A percentile compares a stretch with the other conserved stretches of the same genome.
Evolutionary conservation across 164 flowering plant species (phyloP).

Genomic region (Chimonanthus salicifolius): DNA sequence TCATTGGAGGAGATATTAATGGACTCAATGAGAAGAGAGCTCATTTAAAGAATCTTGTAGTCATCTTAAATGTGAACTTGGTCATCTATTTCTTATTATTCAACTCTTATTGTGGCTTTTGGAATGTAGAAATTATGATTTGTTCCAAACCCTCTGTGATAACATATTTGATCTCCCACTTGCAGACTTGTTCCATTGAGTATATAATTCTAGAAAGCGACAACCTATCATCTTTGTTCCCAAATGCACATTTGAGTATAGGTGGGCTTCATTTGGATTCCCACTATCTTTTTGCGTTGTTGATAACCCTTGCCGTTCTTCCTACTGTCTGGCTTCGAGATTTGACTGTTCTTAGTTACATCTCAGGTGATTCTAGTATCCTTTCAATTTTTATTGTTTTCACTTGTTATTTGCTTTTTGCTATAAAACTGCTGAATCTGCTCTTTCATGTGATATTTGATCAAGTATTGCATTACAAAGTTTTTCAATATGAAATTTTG

Average conservation of each 20-base stretch:
- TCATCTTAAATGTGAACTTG: neutral
- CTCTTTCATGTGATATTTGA: neutral
- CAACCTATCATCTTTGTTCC: constrained; percentile 82
- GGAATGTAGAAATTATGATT: neutral
- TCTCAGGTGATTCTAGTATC: constrained; percentile 55
- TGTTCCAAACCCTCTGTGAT: neutral
- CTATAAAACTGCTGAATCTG: neutral
- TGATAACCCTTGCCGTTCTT: constrained; percentile 72
- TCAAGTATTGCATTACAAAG: neutral
- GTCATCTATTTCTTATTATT: no score
- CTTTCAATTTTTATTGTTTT: neutral
- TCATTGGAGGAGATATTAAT: no score
- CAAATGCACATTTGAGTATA: constrained; percentile 69
- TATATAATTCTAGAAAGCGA: constrained; percentile 94
- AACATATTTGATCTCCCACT: constrained; percentile 5
- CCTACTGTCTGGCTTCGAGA: constrained; percentile 93
- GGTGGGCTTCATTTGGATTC: constrained; percentile 52
- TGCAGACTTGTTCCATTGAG: constrained; percentile 89
- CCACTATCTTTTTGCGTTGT: constrained; percentile 66
- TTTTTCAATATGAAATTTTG: neutral
- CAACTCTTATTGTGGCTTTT: neutral
- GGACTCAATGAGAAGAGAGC: no score
- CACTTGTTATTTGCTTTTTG: neutral
- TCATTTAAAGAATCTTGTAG: neutral
- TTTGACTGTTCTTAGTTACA: constrained; percentile 76